phyloP scores from a whole-genome alignment of 2,329 filamentous ascomycete genomes.

The Sporothrix brunneoviolacea region DNA sequence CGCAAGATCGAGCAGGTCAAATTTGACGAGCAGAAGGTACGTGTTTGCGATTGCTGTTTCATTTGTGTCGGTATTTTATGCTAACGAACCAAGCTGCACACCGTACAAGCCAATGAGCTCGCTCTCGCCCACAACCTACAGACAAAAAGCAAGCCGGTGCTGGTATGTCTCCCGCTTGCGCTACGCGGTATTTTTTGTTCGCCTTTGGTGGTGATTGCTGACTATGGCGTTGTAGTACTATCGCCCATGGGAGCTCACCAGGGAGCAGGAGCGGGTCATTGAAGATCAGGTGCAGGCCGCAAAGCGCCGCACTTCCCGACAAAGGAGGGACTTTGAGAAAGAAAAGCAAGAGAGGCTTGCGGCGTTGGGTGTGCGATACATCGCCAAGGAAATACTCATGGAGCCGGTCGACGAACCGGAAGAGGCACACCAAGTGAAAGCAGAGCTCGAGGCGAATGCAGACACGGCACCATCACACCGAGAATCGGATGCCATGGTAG shows the following conservation, averaged over 20 bases:
- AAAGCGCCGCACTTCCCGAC: conserved; percentile 56
- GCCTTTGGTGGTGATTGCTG: neutral
- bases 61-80: conserved; percentile 10
- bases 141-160: conserved; percentile 62
- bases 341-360: conserved; percentile 37
- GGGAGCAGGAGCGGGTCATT: conserved; percentile 63
- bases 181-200: neutral
- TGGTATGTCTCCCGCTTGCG: conserved; percentile 50
- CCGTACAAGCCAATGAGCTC: conserved; percentile 65
- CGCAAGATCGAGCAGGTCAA: conserved; percentile 64
- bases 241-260: conserved; percentile 69
- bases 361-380: conserved; percentile 26
- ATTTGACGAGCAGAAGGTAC: conserved; percentile 70
- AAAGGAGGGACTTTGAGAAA: conserved; percentile 57
- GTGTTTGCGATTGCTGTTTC: no score
- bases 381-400: neutral
- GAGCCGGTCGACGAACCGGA: neutral
- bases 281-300: conserved; percentile 61
- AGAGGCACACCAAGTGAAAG: no score
- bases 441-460: neutral
- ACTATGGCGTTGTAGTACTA: conserved; percentile 57
- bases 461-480: neutral
- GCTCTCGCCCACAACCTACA: conserved; percentile 65
- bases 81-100: conserved; percentile 55
- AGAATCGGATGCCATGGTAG: neutral